Evolutionary conservation across 352 stramenopile genomes (phyloP), one percentile per base, ranked within the genome.

Genomic region (Phytophthora tubulina): DNA sequence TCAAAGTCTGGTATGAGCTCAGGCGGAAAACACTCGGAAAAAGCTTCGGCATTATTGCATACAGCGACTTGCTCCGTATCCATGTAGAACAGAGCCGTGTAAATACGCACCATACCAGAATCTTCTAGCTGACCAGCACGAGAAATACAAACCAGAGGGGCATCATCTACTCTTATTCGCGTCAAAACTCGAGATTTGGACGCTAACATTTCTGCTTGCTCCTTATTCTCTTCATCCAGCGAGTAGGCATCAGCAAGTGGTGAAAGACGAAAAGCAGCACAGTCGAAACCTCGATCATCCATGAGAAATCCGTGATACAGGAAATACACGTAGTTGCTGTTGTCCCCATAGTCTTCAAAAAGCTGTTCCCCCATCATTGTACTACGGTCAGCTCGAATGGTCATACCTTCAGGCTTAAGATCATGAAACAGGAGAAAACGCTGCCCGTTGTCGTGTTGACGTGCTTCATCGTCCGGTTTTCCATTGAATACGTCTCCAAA

Each of bases 331-430:
- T 92, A 93, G 64, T 97, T 98, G 78, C 88, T 86, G 66, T 97
- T 98, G 82, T 98, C 93, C n/a, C 95, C 95, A 45, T 99, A 99
- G 76, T 98, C 95, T 80, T 99, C 96, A 59, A 98, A 94, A 6
- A 98, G 70, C 62, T 98, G 93, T 3, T 72, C 39, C 8, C 57
- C 64, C 0, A 30, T 50, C 0, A 8, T 27, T 5, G 75, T 82
- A 0, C 56, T 14, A 11, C 92, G 87, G 67, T 97, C 93, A 6
- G 89, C 86, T 21, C 72, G 73, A n/a, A 97, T 81, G 3, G 68
- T 64, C 67, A 95, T 87, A 5, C 74, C 79, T n/a, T 56, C 33
- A 21, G 58, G 39, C 2, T 76, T 53, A 7, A 94, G 65, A 49
- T 72, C 55, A 53, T 94, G 88, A 33, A 86, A 93, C 6, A 85